Percentiles rank a stretch among this genome's conserved stretches.
These are phyloP conservation scores for Pseudopyricularia cyperi DNA, from an alignment of 2,329 filamentous ascomycete species.

Conservation along the genomic window DNA sequence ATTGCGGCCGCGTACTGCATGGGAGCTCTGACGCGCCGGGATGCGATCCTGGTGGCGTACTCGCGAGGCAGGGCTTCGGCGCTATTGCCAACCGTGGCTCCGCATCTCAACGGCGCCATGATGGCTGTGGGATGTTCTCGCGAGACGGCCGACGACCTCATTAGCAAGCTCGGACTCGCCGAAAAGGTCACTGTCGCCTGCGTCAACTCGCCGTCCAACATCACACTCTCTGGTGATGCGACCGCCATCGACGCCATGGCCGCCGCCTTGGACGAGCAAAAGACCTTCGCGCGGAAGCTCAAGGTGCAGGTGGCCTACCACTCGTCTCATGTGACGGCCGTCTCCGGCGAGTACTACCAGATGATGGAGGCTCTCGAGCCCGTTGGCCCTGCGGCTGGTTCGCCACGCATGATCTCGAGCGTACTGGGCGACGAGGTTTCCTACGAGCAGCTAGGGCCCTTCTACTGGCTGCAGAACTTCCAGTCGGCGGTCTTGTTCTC, in stretches of 20 bases:
- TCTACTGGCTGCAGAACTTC: constrained; percentile 15
- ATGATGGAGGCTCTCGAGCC: constrained; percentile 4
- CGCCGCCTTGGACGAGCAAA: not conserved
- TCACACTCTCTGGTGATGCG: constrained; percentile 20
- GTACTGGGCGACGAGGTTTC: constrained; percentile 5
- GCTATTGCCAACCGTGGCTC: constrained; percentile 7
- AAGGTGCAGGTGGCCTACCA: constrained; percentile 16
- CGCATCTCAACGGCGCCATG: constrained; percentile 21
- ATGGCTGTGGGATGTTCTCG: constrained; percentile 26
- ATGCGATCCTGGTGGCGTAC: constrained; percentile 11
- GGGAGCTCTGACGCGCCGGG: constrained; percentile 6
- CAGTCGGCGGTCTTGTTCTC: constrained; percentile 13
- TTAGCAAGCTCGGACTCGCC: constrained; percentile 10
- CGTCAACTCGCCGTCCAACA: constrained; percentile 20
- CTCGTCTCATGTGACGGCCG: constrained; percentile 15
- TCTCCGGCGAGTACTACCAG: constrained; percentile 9
- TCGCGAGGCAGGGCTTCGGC: constrained; percentile 5
- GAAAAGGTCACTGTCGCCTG: constrained; percentile 15
- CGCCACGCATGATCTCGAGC: constrained; percentile 10
- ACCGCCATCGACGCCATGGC: not conserved
- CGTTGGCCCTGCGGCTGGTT: not conserved
- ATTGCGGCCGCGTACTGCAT: constrained; percentile 17
- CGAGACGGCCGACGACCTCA: constrained; percentile 18
- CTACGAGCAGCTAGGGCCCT: constrained; percentile 4
- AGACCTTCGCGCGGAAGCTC: not conserved